phyloP scores from a whole-genome alignment of 1,284 basidiomycete genomes.

The Ustilago cynodontis region DNA sequence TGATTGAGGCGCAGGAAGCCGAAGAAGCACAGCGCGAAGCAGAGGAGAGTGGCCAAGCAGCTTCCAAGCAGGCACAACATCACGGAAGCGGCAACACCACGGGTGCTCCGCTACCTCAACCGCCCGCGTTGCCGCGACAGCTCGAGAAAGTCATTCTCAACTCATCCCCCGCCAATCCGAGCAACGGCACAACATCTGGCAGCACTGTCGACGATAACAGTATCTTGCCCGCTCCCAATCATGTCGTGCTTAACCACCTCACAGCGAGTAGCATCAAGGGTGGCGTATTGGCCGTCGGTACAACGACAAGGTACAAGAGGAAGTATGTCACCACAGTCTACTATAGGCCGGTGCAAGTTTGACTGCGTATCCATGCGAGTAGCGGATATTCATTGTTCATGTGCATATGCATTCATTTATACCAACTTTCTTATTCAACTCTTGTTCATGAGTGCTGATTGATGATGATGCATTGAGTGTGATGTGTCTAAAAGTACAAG shows the following conservation, averaged over 20 bases:
- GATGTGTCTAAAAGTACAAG: slow-evolving; percentile 16
- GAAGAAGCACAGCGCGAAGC: slow-evolving; percentile 64
- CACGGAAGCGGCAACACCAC: slow-evolving; percentile 20
- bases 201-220: slow-evolving; percentile 84
- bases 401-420: slow-evolving; percentile 2
- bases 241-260: slow-evolving; percentile 94
- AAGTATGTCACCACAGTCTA: slow-evolving; percentile 83
- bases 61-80: slow-evolving; percentile 20
- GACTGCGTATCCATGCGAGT: not conserved
- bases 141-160: slow-evolving; percentile 95
- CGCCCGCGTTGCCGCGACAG: slow-evolving; percentile 85
- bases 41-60: slow-evolving; percentile 17
- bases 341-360: slow-evolving; percentile 77
- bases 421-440: not conserved
- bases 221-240: slow-evolving; percentile 86
- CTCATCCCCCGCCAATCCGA: slow-evolving; percentile 64
- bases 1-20: slow-evolving; percentile 67
- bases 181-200: slow-evolving; percentile 50
- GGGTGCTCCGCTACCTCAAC: slow-evolving; percentile 46
- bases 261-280: slow-evolving; percentile 96
- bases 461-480: not conserved
- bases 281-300: slow-evolving; percentile 92
- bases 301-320: slow-evolving; percentile 90
- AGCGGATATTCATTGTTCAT: not conserved
- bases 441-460: not conserved